Conservation (phyloP, 495 filamentous ascomycete genomes). For the Aspergillus avenaceus region DNA sequence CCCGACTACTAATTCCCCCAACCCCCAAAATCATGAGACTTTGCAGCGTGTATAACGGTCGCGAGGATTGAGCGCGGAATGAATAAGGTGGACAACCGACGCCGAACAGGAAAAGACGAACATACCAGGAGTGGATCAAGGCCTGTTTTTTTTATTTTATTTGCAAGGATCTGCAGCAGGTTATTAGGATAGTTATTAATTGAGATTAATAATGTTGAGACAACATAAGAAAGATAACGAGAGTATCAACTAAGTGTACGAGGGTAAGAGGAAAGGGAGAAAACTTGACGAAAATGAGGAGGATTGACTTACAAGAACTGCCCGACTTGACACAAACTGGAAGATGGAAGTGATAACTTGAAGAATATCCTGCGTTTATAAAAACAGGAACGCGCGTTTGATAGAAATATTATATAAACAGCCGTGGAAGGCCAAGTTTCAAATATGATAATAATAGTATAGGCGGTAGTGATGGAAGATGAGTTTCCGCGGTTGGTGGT, state of each 20-base stretch:
- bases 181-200: conserved; percentile 13
- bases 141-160: no score
- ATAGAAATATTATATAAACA: no score
- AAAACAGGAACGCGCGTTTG: no score
- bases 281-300: background rate
- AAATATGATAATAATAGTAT: background rate
- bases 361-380: no score
- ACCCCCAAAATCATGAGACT: background rate
- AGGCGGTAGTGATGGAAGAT: background rate
- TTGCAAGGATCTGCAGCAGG: conserved; percentile 26
- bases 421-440: no score
- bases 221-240: conserved; percentile 1
- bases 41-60: no score
- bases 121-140: conserved; percentile 23
- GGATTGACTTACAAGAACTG: background rate
- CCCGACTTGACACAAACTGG: background rate
- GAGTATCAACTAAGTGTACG: no score
- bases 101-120: background rate
- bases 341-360: background rate
- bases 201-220: conserved; percentile 31
- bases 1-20: background rate
- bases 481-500: background rate
- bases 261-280: background rate
- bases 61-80: background rate
- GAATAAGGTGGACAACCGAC: background rate